Conservation (phyloP, 306 rosid species). For the Dalbergia cochinchinensis region DNA sequence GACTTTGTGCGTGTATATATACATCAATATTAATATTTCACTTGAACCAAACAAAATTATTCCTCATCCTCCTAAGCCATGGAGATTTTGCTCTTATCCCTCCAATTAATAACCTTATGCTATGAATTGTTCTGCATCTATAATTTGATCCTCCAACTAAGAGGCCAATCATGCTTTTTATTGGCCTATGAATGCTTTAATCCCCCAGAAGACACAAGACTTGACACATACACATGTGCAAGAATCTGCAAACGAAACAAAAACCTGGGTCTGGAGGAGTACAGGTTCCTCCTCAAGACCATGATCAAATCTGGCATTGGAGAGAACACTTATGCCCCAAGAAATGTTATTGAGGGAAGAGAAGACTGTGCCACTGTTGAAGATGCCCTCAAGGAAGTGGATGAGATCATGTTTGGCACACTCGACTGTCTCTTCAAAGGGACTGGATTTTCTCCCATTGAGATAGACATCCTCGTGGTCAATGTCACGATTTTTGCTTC, state of each 20-base stretch:
- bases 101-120: constrained; percentile 23
- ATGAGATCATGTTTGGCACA: constrained; percentile 59
- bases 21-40: not conserved
- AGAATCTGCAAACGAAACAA: constrained; percentile 51
- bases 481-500: constrained; percentile 66
- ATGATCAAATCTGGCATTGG: constrained; percentile 66
- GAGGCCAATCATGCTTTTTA: constrained; percentile 55
- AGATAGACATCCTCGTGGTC: constrained; percentile 65
- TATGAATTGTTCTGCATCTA: constrained; percentile 33
- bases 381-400: constrained; percentile 59
- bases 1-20: not conserved
- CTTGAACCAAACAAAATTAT: not conserved
- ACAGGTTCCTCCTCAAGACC: constrained; percentile 55
- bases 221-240: constrained; percentile 45
- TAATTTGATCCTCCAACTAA: constrained; percentile 35
- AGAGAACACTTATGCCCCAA: constrained; percentile 65
- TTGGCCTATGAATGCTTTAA: constrained; percentile 62
- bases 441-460: constrained; percentile 52
- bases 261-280: constrained; percentile 59
- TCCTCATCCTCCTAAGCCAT: constrained; percentile 25
- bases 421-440: constrained; percentile 60
- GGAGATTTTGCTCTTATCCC: constrained; percentile 46
- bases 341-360: constrained; percentile 51
- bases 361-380: constrained; percentile 44
- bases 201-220: constrained; percentile 52